These are phyloP conservation scores for Kingdonia uniflora DNA, from an alignment of 164 flowering plant species.

Conservation along the genomic window DNA sequence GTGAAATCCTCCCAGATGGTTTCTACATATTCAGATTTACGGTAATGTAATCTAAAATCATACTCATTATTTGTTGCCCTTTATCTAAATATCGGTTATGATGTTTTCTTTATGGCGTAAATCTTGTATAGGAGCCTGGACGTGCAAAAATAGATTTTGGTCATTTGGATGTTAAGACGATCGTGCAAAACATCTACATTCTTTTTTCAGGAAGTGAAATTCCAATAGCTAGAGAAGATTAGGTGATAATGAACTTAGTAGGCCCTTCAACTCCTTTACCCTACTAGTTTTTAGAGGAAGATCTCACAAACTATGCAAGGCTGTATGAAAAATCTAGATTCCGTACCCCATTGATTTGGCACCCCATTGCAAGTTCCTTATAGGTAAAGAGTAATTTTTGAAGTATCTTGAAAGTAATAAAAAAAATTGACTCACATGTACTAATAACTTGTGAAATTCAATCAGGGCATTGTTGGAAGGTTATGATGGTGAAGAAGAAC, in stretches of 20 bases:
- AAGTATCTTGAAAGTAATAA: too few species aligned
- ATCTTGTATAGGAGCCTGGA: conserved; percentile 42
- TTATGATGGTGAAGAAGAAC: too few species aligned
- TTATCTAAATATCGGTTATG: too few species aligned
- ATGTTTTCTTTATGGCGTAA: not conserved
- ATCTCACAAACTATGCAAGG: conserved; percentile 36
- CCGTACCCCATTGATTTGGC: too few species aligned
- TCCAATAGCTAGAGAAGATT: conserved; percentile 41
- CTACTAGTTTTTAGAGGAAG: conserved; percentile 54
- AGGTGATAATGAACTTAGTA: conserved; percentile 62
- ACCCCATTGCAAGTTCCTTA: conserved; percentile 53
- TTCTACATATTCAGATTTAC: conserved; percentile 49
- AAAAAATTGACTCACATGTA: too few species aligned
- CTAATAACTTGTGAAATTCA: too few species aligned
- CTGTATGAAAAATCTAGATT: conserved; percentile 61
- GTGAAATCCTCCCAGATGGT: conserved; percentile 34
- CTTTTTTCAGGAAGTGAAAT: too few species aligned
- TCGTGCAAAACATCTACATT: conserved; percentile 34
- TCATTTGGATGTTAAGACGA: conserved; percentile 46
- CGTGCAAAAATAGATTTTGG: conserved; percentile 69
- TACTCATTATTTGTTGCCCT: too few species aligned
- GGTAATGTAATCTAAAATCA: conserved; percentile 26
- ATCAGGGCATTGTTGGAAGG: too few species aligned
- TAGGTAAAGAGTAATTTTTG: conserved; percentile 25
- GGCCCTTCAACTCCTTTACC: conserved; percentile 53